phyloP scores from a whole-genome alignment of 2,329 filamentous ascomycete genomes.

The Zelopaecilomyces penicillatus region DNA sequence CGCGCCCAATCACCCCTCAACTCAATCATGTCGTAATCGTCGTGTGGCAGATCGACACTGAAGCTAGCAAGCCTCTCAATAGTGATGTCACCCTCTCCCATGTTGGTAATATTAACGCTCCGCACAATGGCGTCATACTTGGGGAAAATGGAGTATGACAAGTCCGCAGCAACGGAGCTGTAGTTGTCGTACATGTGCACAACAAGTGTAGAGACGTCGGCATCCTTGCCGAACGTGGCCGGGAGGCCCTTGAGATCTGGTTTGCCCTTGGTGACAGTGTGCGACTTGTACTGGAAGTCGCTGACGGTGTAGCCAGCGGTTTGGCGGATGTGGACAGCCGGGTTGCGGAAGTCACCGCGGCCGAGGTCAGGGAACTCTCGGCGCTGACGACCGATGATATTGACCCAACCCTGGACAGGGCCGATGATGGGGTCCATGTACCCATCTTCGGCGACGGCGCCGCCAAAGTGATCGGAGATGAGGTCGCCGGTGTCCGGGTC shows the following conservation, averaged over 20 bases:
- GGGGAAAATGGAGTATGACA: slow-evolving; percentile 57
- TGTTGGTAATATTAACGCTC: slow-evolving; percentile 54
- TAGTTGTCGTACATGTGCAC: slow-evolving; percentile 51
- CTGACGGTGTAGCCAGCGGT: slow-evolving; percentile 50
- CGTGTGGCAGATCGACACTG: slow-evolving; percentile 51
- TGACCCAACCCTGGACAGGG: slow-evolving; percentile 43
- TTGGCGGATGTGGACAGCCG: slow-evolving; percentile 53
- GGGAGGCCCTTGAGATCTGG: slow-evolving; percentile 48
- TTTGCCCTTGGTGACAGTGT: slow-evolving; percentile 48
- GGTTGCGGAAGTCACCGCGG: slow-evolving; percentile 53
- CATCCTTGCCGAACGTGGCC: slow-evolving; percentile 47
- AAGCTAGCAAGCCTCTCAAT: slow-evolving; percentile 52
- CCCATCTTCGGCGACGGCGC: slow-evolving; percentile 41
- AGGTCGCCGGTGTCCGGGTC: slow-evolving; percentile 48
- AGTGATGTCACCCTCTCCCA: slow-evolving; percentile 41
- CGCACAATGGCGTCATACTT: slow-evolving; percentile 51
- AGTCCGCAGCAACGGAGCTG: slow-evolving; percentile 47
- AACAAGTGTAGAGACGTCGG: slow-evolving; percentile 50
- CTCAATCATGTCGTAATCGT: slow-evolving; percentile 54
- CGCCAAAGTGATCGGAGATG: slow-evolving; percentile 54
- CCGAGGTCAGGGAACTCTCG: slow-evolving; percentile 58
- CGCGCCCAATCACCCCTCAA: slow-evolving; percentile 55
- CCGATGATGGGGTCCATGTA: slow-evolving; percentile 28
- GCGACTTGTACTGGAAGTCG: slow-evolving; percentile 48
- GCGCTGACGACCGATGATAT: slow-evolving; percentile 39